Evolutionary conservation across 208 protist species (phyloP), one percentile per base, ranked within the genome.

Genomic region (Eutreptiella sp.): DNA sequence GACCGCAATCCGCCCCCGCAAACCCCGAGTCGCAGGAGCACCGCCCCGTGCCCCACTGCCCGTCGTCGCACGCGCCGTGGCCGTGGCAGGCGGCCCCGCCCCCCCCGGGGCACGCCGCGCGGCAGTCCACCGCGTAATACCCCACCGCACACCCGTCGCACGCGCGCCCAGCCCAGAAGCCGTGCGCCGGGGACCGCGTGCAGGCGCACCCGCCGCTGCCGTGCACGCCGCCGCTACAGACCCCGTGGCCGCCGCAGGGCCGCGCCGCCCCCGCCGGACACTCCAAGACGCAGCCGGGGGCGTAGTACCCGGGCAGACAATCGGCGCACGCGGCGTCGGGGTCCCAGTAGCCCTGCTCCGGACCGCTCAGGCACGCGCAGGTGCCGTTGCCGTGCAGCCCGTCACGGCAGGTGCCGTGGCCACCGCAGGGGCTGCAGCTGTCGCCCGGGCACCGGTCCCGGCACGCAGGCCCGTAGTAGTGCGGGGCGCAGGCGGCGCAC

Each of bases 131-230:
- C 19, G 48, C 47, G 16, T 16, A 16, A 26, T 35, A 64, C 7
- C 58, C 58, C 4, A 50, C 5, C 9, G 27, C 53, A 33, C 58
- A 64, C 48, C 45, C 50, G 53, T 5, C 21, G 23, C 58, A 64
- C 11, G 23, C 38, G 5, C 11, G 14, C 5, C 58, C 58, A 7
- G 48, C 58, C 58, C 58, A 64, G 53, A 63, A 24, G 21, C 53
- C 53, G 38, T 29, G 58, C 19, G 55, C 33, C 7, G 4, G 16
- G 55, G 66, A 32, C 26, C 58, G 32, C 11, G 23, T 7, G 59
- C 61, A 67, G 14, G 34, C 53, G 53, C 58, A 64, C 9, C n/a
- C 5, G 5, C 46, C 58, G 5, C 48, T 63, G 9, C 63, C 50
- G 48, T 58, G 11, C 31, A 57, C 36, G n/a, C n/a, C n/a, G n/a